Percentiles rank a stretch among this genome's conserved stretches.
Conservation (phyloP, 2,329 filamentous ascomycete species). For the Phaeomoniella chlamydospora region DNA sequence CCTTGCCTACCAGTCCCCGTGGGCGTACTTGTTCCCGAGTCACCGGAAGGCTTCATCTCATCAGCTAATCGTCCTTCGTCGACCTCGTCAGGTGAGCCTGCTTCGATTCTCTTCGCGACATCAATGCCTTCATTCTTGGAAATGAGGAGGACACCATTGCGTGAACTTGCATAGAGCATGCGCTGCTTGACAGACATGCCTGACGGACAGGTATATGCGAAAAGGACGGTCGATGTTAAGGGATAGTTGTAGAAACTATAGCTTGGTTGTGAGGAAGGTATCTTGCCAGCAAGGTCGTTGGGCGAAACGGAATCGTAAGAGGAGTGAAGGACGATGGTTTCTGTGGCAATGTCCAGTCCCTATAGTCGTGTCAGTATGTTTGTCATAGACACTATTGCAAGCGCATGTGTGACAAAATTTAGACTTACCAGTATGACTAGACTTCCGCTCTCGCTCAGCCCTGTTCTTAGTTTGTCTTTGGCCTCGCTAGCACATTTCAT, state of each 20-base stretch:
- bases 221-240: conserved; percentile 33
- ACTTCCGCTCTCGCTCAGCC: conserved; percentile 17
- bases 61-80: conserved; percentile 35
- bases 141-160: conserved; percentile 35
- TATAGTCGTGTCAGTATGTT: no score
- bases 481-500: conserved; percentile 40
- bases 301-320: conserved; percentile 27
- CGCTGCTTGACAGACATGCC: conserved; percentile 48
- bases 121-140: conserved; percentile 42
- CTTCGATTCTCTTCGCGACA: conserved; percentile 47
- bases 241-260: conserved; percentile 47
- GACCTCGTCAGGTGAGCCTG: conserved; percentile 43
- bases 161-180: conserved; percentile 49
- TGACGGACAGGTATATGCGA: conserved; percentile 50
- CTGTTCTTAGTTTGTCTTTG: conserved; percentile 30
- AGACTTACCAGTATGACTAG: conserved; percentile 36
- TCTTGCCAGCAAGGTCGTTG: conserved; percentile 26
- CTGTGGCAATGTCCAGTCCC: conserved; percentile 30
- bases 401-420: no score
- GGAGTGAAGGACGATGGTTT: conserved; percentile 40
- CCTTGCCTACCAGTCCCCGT: conserved; percentile 29
- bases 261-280: conserved; percentile 39
- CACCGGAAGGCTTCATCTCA: conserved; percentile 25
- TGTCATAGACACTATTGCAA: no score
- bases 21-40: conserved; percentile 1